Conservation (phyloP, 129 eudicot genomes). For the Tagetes erecta region DNA sequence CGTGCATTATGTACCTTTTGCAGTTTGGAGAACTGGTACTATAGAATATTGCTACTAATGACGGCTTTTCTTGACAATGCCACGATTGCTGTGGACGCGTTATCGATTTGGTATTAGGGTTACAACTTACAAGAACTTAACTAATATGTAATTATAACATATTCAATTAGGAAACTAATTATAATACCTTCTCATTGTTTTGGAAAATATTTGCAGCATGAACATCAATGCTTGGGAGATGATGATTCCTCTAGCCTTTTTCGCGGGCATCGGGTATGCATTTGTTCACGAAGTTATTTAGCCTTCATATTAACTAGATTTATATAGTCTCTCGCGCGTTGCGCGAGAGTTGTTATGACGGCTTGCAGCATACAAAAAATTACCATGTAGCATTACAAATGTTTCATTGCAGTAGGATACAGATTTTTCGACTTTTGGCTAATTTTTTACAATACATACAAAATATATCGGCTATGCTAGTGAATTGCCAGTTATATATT, state of each 20-base stretch:
- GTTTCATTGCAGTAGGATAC: too few species aligned
- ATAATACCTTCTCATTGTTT: not conserved
- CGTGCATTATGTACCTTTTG: not conserved
- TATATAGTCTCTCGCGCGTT: too few species aligned
- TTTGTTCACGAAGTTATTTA: not conserved
- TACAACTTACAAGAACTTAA: not conserved
- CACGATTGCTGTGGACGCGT: constrained; percentile 71
- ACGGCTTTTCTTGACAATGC: constrained; percentile 59
- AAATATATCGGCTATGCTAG: too few species aligned
- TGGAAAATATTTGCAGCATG: constrained; percentile 51
- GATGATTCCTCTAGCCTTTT: constrained; percentile 86
- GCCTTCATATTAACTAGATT: too few species aligned
- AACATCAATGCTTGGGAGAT: constrained; percentile 81
- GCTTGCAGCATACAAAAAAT: too few species aligned
- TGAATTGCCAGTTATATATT: too few species aligned
- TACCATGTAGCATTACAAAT: too few species aligned
- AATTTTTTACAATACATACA: too few species aligned
- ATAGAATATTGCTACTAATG: constrained; percentile 75
- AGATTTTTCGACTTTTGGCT: too few species aligned
- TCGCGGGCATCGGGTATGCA: constrained; percentile 73
- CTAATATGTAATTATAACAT: not conserved
- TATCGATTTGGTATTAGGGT: constrained; percentile 65
- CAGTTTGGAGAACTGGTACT: constrained; percentile 97
- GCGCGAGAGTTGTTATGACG: too few species aligned
- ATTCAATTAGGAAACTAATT: not conserved